These are phyloP conservation scores for Lycium barbarum DNA, from an alignment of 257 asterid genomes.

Conservation along the genomic window DNA sequence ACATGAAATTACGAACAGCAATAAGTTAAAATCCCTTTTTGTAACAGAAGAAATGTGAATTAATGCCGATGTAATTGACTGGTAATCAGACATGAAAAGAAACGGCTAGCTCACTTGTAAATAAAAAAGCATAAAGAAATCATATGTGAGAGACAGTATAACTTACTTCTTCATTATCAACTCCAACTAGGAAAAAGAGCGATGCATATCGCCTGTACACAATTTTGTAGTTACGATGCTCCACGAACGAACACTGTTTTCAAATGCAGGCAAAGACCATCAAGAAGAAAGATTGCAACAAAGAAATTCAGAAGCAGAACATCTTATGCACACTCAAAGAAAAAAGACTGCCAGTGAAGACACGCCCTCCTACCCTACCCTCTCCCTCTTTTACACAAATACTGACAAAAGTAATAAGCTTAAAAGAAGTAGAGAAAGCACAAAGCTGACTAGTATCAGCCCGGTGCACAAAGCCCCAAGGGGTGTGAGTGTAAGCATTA, in stretches of 20 bases:
- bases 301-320: not conserved
- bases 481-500: not conserved
- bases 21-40: not conserved
- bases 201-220: constrained; percentile 95
- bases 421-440: not conserved
- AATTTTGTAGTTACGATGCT: constrained; percentile 94
- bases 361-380: not conserved
- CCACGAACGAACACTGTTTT: constrained; percentile 93
- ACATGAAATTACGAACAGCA: not conserved
- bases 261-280: constrained; percentile 17
- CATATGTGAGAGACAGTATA: not conserved
- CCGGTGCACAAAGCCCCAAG: no score
- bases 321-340: not conserved
- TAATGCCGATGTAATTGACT: not conserved
- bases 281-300: no score
- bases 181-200: constrained; percentile 93
- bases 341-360: not conserved
- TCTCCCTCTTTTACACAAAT: not conserved
- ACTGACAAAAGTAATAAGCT: not conserved
- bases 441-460: not conserved
- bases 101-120: not conserved
- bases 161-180: constrained; percentile 96
- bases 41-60: not conserved
- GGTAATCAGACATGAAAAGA: not conserved
- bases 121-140: not conserved